Percentiles rank a stretch among this genome's conserved stretches.
Conservation (phyloP, 306 rosid species). For the Myrica gale region DNA sequence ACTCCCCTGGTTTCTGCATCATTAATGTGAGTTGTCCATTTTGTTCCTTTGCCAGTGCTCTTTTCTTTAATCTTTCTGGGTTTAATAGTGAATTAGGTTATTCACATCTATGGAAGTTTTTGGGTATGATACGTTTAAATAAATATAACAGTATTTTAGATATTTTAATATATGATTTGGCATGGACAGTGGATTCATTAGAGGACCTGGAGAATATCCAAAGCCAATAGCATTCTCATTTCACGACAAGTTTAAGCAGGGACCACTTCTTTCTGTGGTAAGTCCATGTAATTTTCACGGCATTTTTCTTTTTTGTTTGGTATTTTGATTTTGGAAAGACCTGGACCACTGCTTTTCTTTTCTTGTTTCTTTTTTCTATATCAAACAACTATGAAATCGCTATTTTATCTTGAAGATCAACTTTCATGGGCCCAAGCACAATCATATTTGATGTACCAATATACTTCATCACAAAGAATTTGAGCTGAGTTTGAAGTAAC, state of each 20-base stretch:
- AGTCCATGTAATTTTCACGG: conserved; percentile 25
- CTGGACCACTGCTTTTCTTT: neutral
- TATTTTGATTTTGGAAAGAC: neutral
- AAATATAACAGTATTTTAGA: neutral
- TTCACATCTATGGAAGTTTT: neutral
- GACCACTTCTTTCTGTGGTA: conserved; percentile 93
- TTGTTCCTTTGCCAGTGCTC: neutral
- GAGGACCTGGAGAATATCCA: conserved; percentile 94
- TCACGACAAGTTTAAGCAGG: conserved; percentile 82
- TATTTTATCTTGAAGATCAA: neutral
- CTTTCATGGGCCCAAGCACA: neutral
- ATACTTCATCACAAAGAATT: no score
- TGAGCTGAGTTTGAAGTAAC: no score
- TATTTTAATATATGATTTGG: conserved; percentile 12
- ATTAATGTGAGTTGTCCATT: conserved; percentile 60
- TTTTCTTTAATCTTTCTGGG: neutral
- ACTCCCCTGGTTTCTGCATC: conserved; percentile 74
- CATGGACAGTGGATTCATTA: conserved; percentile 75
- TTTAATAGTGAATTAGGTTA: conserved; percentile 14
- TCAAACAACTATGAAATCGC: neutral
- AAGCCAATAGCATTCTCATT: conserved; percentile 76
- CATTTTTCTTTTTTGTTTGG: neutral
- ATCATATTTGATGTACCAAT: neutral
- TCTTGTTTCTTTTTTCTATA: neutral
- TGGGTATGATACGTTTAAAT: conserved; percentile 9